Evolutionary conservation across 2,329 filamentous ascomycete genomes (phyloP), one percentile per base, ranked within the genome.

Genomic region (Fusarium sp.): DNA sequence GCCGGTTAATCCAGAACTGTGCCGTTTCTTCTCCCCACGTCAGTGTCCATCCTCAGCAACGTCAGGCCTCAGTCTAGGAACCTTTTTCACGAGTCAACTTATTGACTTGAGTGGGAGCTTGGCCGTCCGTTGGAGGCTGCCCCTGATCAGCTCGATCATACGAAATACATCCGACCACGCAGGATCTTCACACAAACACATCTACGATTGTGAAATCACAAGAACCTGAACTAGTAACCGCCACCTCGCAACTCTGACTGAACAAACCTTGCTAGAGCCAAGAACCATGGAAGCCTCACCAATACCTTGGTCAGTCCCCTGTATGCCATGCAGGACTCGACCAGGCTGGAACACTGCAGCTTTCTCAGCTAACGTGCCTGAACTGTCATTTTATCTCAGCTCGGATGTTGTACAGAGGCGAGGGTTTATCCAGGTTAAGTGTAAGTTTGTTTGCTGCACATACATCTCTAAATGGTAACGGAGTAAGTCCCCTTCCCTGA

Each of bases 161-260:
- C 65, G 57, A 66, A 66, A 55, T 60, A 33, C 42, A 64, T 41
- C 44, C 33, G 23, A 34, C 36, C 51, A 53, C 40, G 53, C 59
- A 68, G 57, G 44, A 58, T 61, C 52, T 57, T 59, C 55, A 45
- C 36, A 34, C 49, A 49, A 60, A 62, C 54, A 58, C 45, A 56
- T 51, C 20, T 10, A 20, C 49, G 30, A 57, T 45, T 57, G 7
- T 20, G 31, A 55, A 53, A 28, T 51, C 56, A 58, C 59, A 51
- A 28, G 50, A 57, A 49, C 53, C 28, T 44, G 52, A 64, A 54
- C 58, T 67, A 60, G 53, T 47, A 66, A 63, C 47, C 53, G 72
- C 72, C 72, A 75, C 73, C 63, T 72, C 65, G 71, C 66, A 65
- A 66, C 47, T 46, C 23, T 18, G 31, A 61, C 62, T 40, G 31